Percentiles rank a stretch among this genome's conserved stretches.
These are phyloP conservation scores for Mayamaea pseudoterrestris DNA, from an alignment of 108 stramenopile species.

Conservation along the genomic window DNA sequence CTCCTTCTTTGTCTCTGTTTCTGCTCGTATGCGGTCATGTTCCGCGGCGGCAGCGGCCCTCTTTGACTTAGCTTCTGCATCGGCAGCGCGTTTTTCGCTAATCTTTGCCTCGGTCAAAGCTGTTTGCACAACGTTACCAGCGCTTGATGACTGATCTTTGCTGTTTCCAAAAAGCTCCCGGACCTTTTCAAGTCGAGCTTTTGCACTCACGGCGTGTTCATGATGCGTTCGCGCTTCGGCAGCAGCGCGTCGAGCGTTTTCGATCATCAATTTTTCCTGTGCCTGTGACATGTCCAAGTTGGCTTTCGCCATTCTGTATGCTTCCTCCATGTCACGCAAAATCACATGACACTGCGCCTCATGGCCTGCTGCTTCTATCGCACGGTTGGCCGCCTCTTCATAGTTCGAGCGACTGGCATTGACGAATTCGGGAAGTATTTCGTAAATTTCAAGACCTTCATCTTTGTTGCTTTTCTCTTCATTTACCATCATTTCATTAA, in stretches of 20 bases:
- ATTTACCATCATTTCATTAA: not conserved
- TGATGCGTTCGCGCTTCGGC: slow-evolving; percentile 42
- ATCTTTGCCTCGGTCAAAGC: slow-evolving; percentile 72
- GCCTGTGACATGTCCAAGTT: slow-evolving; percentile 23
- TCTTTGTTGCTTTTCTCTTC: slow-evolving; percentile 8
- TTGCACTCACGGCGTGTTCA: slow-evolving; percentile 50
- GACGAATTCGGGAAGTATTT: slow-evolving; percentile 48
- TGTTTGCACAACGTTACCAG: slow-evolving; percentile 64
- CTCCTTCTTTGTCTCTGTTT: slow-evolving; percentile 52
- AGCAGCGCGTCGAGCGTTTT: slow-evolving; percentile 43
- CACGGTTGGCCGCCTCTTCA: slow-evolving; percentile 29
- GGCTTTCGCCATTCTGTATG: slow-evolving; percentile 39
- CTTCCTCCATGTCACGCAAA: slow-evolving; percentile 28
- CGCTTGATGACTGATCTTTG: slow-evolving; percentile 33
- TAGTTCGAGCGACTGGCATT: slow-evolving; percentile 28
- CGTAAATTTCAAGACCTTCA: slow-evolving; percentile 52
- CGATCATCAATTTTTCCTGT: slow-evolving; percentile 25
- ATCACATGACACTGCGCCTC: slow-evolving; percentile 33
- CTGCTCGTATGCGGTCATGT: slow-evolving; percentile 37
- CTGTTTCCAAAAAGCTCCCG: slow-evolving; percentile 35
- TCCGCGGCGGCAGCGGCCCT: slow-evolving; percentile 44
- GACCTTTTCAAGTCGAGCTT: slow-evolving; percentile 34
- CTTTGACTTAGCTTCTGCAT: slow-evolving; percentile 52
- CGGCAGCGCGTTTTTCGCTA: slow-evolving; percentile 61
- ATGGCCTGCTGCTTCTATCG: slow-evolving; percentile 40